A percentile compares a stretch with the other conserved stretches of the same genome.
Conservation (phyloP, 257 asterid species). For the Rhazya stricta region DNA sequence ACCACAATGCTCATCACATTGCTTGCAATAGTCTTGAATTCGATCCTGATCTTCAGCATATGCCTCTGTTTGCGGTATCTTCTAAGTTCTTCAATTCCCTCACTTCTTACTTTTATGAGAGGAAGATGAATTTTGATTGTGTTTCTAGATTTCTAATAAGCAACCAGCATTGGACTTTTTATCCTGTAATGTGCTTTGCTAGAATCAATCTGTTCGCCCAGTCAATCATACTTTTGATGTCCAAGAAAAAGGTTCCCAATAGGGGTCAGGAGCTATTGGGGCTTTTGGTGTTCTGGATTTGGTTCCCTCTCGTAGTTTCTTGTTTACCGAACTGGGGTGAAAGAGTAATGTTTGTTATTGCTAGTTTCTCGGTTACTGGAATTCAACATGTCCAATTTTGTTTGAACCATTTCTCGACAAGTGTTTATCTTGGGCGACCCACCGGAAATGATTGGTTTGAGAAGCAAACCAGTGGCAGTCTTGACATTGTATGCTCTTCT, state of each 20-base stretch:
- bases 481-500: constrained; percentile 50
- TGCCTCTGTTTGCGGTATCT: constrained; percentile 74
- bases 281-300: constrained; percentile 63
- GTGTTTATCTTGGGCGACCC: constrained; percentile 61
- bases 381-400: constrained; percentile 81
- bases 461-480: constrained; percentile 69
- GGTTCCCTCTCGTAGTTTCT: constrained; percentile 81
- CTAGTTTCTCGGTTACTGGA: constrained; percentile 56
- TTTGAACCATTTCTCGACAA: constrained; percentile 70
- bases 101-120: constrained; percentile 51
- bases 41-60: constrained; percentile 85
- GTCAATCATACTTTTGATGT: constrained; percentile 44
- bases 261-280: constrained; percentile 56
- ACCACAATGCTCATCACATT: constrained; percentile 86
- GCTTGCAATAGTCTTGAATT: constrained; percentile 80
- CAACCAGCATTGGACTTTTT: constrained; percentile 73
- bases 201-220: constrained; percentile 68
- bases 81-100: constrained; percentile 58
- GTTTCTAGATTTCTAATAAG: constrained; percentile 57
- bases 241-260: constrained; percentile 47
- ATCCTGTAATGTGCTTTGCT: constrained; percentile 82
- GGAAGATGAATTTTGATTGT: constrained; percentile 48
- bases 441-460: constrained; percentile 82
- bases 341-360: constrained; percentile 43
- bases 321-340: constrained; percentile 64